phyloP scores from a whole-genome alignment of 495 filamentous ascomycete species.

The Xylaria scruposa region DNA sequence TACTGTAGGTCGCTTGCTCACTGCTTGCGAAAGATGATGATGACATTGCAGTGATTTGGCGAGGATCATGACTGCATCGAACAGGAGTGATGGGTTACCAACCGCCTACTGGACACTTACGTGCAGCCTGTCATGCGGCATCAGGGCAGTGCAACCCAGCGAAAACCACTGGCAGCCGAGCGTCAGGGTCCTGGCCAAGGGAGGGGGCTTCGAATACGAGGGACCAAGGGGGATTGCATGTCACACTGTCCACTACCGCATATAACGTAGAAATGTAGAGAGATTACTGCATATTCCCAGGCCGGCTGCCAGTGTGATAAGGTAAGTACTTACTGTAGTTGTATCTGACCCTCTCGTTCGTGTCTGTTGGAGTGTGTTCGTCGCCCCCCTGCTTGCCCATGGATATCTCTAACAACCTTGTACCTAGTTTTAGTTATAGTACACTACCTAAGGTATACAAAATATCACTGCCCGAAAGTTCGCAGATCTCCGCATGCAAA shows the following conservation, averaged over 20 bases:
- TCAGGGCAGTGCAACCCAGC: neutral
- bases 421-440: neutral
- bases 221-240: neutral
- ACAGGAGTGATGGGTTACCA: neutral
- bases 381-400: neutral
- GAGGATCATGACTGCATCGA: conserved; percentile 14
- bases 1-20: neutral
- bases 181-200: neutral
- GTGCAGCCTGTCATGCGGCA: neutral
- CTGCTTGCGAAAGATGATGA: neutral
- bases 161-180: neutral
- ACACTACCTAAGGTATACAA: no score
- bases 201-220: conserved; percentile 8
- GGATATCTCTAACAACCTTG: conserved; percentile 1
- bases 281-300: neutral
- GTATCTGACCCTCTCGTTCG: conserved; percentile 8
- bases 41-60: neutral
- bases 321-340: no score
- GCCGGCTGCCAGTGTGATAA: neutral
- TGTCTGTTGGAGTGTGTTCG: neutral
- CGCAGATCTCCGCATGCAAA: neutral
- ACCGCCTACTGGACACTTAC: neutral
- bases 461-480: neutral
- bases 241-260: neutral
- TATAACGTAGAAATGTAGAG: neutral